A percentile compares a stretch with the other conserved stretches of the same genome.
Evolutionary conservation across 306 rosid species (phyloP).

Genomic region (Medicago arabica): DNA sequence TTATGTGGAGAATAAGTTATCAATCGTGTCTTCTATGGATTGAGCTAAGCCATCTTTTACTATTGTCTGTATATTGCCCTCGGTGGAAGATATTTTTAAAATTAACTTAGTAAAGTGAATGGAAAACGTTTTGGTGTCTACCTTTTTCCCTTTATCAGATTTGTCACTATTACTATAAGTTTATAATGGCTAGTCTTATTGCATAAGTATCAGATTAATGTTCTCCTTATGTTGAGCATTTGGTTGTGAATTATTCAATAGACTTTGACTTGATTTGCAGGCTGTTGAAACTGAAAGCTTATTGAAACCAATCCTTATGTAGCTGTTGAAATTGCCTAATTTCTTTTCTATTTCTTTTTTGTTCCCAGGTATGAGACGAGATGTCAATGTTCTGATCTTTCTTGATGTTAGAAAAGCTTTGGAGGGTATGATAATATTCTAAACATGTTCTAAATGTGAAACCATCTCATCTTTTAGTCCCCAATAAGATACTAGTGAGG

Average conservation of each 20-base stretch:
- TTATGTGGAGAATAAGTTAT: no score
- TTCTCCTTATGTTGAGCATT: background rate
- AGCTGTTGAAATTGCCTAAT: slow-evolving; percentile 14
- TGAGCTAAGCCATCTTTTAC: no score
- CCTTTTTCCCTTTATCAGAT: background rate
- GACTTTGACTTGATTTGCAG: slow-evolving; percentile 53
- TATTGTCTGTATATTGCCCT: background rate
- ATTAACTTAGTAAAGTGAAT: background rate
- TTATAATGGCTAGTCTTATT: slow-evolving; percentile 12
- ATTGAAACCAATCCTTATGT: slow-evolving; percentile 64
- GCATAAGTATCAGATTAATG: slow-evolving; percentile 17
- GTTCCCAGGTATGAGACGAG: slow-evolving; percentile 75
- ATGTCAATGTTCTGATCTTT: slow-evolving; percentile 74
- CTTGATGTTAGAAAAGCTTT: slow-evolving; percentile 78
- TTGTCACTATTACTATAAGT: background rate
- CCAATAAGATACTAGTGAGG: no score
- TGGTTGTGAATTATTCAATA: slow-evolving; percentile 20
- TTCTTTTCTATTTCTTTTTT: background rate
- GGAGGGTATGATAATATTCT: slow-evolving; percentile 58
- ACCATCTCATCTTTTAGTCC: background rate
- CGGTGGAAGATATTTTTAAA: slow-evolving; percentile 4
- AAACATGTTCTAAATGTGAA: background rate
- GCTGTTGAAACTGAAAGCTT: slow-evolving; percentile 84
- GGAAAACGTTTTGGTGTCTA: background rate
- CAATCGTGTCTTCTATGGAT: no score